Evolutionary conservation across 2,329 filamentous ascomycete species (phyloP).

Genomic region (Exophiala aquamarina): DNA sequence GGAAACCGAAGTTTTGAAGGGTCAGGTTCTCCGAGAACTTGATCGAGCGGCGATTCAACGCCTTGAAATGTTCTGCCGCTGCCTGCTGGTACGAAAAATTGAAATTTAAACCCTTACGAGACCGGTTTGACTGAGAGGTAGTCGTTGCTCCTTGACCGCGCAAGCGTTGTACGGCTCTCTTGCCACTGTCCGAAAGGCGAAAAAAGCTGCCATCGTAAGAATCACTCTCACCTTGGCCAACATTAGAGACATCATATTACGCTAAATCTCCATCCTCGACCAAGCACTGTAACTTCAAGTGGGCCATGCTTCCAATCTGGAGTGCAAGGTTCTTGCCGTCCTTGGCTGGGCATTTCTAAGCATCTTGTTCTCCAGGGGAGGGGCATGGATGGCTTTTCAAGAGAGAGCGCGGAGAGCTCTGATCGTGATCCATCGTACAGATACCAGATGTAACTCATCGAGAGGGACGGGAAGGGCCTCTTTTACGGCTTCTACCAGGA

Average conservation of each 20-base stretch:
- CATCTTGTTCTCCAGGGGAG: slow-evolving; percentile 10
- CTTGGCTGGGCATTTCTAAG: slow-evolving; percentile 5
- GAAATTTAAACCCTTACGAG: too few species aligned
- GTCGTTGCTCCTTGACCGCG: too few species aligned
- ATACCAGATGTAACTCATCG: slow-evolving; percentile 29
- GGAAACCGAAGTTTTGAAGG: not conserved
- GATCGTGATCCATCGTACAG: slow-evolving; percentile 10
- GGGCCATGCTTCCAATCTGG: slow-evolving; percentile 12
- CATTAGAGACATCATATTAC: slow-evolving; percentile 48
- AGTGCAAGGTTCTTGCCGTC: slow-evolving; percentile 4
- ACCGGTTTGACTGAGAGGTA: too few species aligned
- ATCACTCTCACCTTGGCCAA: slow-evolving; percentile 51
- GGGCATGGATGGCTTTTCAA: slow-evolving; percentile 8
- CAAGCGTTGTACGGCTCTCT: slow-evolving; percentile 51
- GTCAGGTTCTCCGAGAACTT: too few species aligned
- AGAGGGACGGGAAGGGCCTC: too few species aligned
- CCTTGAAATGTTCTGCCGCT: too few species aligned
- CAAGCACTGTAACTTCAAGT: slow-evolving; percentile 3
- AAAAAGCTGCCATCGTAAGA: slow-evolving; percentile 52
- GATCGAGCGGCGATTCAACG: too few species aligned
- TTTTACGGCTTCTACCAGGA: too few species aligned
- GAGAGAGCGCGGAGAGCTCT: not conserved
- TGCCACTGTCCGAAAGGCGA: slow-evolving; percentile 59
- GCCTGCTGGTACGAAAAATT: too few species aligned
- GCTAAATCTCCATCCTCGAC: slow-evolving; percentile 12